Conservation (phyloP, 768 basidiomycete genomes). For the Harrya chromipes region DNA sequence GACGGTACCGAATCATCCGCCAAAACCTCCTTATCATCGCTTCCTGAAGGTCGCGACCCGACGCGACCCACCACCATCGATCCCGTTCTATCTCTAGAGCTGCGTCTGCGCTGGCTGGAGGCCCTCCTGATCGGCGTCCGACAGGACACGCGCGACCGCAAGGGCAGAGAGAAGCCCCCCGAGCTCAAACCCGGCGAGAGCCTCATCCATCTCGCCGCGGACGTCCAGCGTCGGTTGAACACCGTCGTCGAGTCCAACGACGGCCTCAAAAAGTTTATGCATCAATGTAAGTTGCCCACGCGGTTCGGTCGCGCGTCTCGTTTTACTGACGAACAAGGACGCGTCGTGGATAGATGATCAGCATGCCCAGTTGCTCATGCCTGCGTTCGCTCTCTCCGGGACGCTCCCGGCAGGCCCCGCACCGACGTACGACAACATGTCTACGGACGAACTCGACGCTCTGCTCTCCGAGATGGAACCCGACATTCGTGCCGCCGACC, state of each 20-base stretch:
- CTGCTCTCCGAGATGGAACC: slow-evolving; percentile 77
- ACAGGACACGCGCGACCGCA: slow-evolving; percentile 42
- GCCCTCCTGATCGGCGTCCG: slow-evolving; percentile 68
- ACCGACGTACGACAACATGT: slow-evolving; percentile 63
- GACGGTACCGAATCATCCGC: slow-evolving; percentile 19
- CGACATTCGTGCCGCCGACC: slow-evolving; percentile 79
- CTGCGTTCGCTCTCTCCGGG: slow-evolving; percentile 73
- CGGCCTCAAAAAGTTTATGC: slow-evolving; percentile 70
- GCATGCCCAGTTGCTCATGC: slow-evolving; percentile 70
- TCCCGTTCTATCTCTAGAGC: slow-evolving; percentile 65
- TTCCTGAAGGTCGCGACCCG: slow-evolving; percentile 4
- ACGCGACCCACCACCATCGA: slow-evolving; percentile 41
- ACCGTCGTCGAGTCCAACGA: slow-evolving; percentile 64
- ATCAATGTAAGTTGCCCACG: slow-evolving; percentile 54
- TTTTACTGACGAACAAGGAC: too few species aligned
- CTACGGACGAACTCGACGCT: slow-evolving; percentile 64
- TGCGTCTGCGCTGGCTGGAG: slow-evolving; percentile 78
- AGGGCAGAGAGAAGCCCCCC: slow-evolving; percentile 32
- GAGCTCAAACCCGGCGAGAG: slow-evolving; percentile 52
- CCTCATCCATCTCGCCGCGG: slow-evolving; percentile 55
- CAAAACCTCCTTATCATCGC: slow-evolving; percentile 7
- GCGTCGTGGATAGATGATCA: slow-evolving; percentile 57
- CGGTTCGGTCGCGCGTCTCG: too few species aligned
- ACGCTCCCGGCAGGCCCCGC: slow-evolving; percentile 41
- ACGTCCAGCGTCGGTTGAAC: slow-evolving; percentile 56